Base-by-base conservation (phyloP, 179 eudicot species). In the Spinacia oleracea region DNA sequence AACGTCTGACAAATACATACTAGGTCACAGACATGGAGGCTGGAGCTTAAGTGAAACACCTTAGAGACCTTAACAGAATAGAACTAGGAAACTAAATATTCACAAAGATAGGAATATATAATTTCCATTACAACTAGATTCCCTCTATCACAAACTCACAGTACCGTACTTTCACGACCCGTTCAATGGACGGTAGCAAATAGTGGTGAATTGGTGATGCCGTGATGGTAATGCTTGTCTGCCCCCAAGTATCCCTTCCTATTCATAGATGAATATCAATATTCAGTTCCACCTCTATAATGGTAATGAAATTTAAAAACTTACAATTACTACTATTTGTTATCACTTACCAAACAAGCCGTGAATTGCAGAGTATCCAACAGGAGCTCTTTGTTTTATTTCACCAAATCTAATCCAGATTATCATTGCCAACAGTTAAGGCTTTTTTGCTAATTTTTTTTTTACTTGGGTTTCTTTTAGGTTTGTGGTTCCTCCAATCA, bases 401-500 rank as follows among this genome's bases (percentile, higher is more conserved):
- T 60, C 48, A 60, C 25, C 1, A 23, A n/a, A 23, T 18, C n/a
- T 45, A 46, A 25, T 69, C 50, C 10, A 31, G 4, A 6, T 48
- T 35, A 70, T 70, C 4, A 45, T 5, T 75, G 63, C 50, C 27
- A 34, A 27, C 46, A 76, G 46, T 25, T 31, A 64, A 32, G 29
- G 18, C 46, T 9, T 69, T 71, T n/a, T 48, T 63, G 21, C 31
- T 43, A 25, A 27, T 53, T 53, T 31, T 71, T 14, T 8, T 25
- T 1, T 27, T 32, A 4, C 23, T 12, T 81, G 9, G 43, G 25
- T 58, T 73, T 25, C 23, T 65, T 81, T 64, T 81, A 90, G 93
- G 74, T 72, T 58, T 71, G 80, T 82, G 43, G 21, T 82, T 85
- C 97, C 97, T 79, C 93, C 91, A 2, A 79, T 92, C 59, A 59